Percentiles rank a stretch among this genome's conserved stretches.
These are phyloP conservation scores for Chionographis japonica DNA, from an alignment of 106 monocot species.

Conservation along the genomic window DNA sequence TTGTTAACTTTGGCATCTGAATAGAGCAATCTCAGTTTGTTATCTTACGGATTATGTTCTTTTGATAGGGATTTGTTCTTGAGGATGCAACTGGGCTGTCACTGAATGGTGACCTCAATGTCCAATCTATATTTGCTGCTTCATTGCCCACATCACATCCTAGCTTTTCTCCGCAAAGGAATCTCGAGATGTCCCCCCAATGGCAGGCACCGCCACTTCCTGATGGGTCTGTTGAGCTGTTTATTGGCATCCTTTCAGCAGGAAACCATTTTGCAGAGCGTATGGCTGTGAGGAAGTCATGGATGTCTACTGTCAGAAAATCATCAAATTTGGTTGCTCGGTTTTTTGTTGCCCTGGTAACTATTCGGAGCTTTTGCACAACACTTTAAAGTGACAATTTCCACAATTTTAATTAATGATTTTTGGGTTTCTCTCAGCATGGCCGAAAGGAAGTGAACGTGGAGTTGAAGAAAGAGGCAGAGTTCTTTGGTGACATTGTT, in stretches of 20 bases:
- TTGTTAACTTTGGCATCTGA: neutral
- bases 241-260: slow-evolving; percentile 94
- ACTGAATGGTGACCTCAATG: slow-evolving; percentile 78
- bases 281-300: slow-evolving; percentile 97
- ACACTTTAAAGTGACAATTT: neutral
- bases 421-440: slow-evolving; percentile 36
- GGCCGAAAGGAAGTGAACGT: slow-evolving; percentile 84
- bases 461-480: slow-evolving; percentile 87
- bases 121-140: slow-evolving; percentile 75
- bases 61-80: slow-evolving; percentile 82
- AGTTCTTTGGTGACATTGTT: slow-evolving; percentile 94
- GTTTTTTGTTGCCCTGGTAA: slow-evolving; percentile 97
- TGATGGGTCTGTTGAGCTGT: slow-evolving; percentile 66
- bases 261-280: slow-evolving; percentile 97
- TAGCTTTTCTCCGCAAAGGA: slow-evolving; percentile 77
- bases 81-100: slow-evolving; percentile 96
- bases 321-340: slow-evolving; percentile 69
- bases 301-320: slow-evolving; percentile 72
- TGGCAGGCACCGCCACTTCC: slow-evolving; percentile 83
- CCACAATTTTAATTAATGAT: neutral
- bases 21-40: neutral
- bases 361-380: neutral
- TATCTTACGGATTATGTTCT: slow-evolving; percentile 10
- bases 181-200: slow-evolving; percentile 66
- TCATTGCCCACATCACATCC: slow-evolving; percentile 86